Evolutionary conservation across 1,284 basidiomycete genomes (phyloP), one percentile per base, ranked within the genome.

Genomic region (Macrocystidia cucumis): DNA sequence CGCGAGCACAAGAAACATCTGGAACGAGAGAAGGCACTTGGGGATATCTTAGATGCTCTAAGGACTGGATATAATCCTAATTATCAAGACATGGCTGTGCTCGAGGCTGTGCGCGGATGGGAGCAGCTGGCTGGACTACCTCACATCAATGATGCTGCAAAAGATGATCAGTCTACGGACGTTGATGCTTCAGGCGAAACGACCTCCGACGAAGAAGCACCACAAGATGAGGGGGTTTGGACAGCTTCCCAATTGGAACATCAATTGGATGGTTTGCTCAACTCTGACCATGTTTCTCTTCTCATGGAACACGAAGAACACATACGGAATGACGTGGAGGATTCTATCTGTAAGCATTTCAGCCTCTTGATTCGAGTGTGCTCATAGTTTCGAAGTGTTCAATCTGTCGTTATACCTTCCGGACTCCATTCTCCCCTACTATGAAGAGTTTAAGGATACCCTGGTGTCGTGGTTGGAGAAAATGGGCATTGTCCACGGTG

Each of bases 11-110:
- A 78, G 34, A 77, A 78, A 42, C 78, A 89, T 38, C 60, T 86
- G 17, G 72, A 80, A 39, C 83, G 86, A 42, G 75, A 93, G 47
- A 72, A 77, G 42, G 70, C 77, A 17, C 73, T 98, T 2, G 82
- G 83, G n/a, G 74, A 80, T n/a, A 85, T 98, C 34, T 72, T 98
- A 9, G 74, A 82, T 39, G 70, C 82, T 23, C 73, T 98, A 2
- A 77, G 88, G 8, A 73, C 74, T 6, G 83, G 84, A 0, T 98
- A 97, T 65, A 98, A 98, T 59, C 95, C 95, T 14, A 98, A 98
- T 60, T 97, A 97, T 57, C 90, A 95, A 57, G 95, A 98, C 55
- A 98, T 98, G 95, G 93, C 91, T 6, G 95, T 98, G 40, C 78
- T 97, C 27, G 92, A 93, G 46, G 93, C 95, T 11, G 92, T 97